Conservation (phyloP, 495 filamentous ascomycete species). For the Trypethelium eluteriae region DNA sequence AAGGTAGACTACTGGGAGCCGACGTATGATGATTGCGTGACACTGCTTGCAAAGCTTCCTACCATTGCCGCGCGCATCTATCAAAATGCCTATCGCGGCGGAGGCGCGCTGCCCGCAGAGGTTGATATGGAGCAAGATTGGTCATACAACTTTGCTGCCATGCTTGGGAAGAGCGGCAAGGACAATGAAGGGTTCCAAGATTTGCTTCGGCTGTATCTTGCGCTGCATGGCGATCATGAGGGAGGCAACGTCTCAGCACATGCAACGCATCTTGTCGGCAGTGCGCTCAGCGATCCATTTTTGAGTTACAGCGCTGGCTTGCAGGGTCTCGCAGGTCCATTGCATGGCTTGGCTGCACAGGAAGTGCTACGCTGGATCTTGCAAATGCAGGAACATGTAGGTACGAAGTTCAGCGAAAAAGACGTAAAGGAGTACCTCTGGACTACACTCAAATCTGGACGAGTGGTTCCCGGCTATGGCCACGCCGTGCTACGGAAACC, state of each 20-base stretch:
- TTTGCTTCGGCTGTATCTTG: conserved; percentile 83
- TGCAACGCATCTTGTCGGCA: conserved; percentile 95
- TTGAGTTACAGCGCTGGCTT: conserved; percentile 92
- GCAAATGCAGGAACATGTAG: conserved; percentile 85
- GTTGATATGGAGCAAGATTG: conserved; percentile 84
- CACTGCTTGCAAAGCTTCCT: conserved; percentile 88
- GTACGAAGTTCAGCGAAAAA: conserved; percentile 63
- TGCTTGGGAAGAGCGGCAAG: conserved; percentile 82
- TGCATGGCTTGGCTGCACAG: conserved; percentile 93
- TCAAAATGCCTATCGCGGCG: conserved; percentile 73
- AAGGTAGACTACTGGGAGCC: conserved; percentile 99
- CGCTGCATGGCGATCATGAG: conserved; percentile 96
- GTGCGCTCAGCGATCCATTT: conserved; percentile 89
- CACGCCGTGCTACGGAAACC: conserved; percentile 96
- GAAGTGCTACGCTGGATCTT: conserved; percentile 94
- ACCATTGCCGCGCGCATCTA: conserved; percentile 97
- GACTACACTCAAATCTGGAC: conserved; percentile 84
- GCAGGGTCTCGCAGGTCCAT: conserved; percentile 86
- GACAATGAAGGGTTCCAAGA: conserved; percentile 93
- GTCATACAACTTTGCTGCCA: conserved; percentile 95
- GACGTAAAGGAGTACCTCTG: conserved; percentile 85
- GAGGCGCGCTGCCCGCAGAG: conserved; percentile 65
- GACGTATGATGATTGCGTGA: conserved; percentile 92
- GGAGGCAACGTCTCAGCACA: conserved; percentile 97
- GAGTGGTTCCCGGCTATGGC: conserved; percentile 94